phyloP scores from a whole-genome alignment of 2,329 filamentous ascomycete species.

The Chrysoporthe austroafricana region DNA sequence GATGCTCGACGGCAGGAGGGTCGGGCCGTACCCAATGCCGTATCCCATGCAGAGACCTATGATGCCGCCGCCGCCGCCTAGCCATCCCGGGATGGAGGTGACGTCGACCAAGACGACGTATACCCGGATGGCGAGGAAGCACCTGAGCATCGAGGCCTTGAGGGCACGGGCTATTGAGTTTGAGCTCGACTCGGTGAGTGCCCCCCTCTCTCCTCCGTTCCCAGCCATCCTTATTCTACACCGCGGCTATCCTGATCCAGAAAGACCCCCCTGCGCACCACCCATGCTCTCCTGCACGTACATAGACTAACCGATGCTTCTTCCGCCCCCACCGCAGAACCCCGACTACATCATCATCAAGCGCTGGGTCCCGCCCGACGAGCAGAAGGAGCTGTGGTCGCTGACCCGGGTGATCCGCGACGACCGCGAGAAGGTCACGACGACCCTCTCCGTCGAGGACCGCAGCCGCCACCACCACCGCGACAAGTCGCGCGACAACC shows the following conservation, averaged over 20 bases:
- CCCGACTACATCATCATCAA: constrained; percentile 74
- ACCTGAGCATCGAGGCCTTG: constrained; percentile 66
- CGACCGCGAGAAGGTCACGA: constrained; percentile 46
- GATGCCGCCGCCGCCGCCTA: constrained; percentile 7
- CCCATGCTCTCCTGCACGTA: not conserved
- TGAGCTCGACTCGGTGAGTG: constrained; percentile 58
- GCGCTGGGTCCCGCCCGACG: constrained; percentile 70
- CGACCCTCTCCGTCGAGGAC: constrained; percentile 52
- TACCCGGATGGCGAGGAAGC: constrained; percentile 64
- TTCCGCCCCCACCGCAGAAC: constrained; percentile 50
- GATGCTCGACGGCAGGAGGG: constrained; percentile 61
- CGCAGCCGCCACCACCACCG: constrained; percentile 44
- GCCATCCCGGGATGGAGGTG: constrained; percentile 4
- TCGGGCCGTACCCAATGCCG: constrained; percentile 34
- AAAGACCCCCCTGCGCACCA: not conserved
- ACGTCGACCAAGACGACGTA: constrained; percentile 50
- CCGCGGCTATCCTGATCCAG: not conserved
- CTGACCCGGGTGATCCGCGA: constrained; percentile 70
- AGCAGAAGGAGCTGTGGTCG: constrained; percentile 73
- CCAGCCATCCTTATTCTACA: not conserved
- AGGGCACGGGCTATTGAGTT: constrained; percentile 59
- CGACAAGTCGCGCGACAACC: constrained; percentile 46
- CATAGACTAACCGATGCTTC: constrained; percentile 21
- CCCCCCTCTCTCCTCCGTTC: not conserved
- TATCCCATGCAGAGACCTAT: not conserved